Conservation (phyloP, 73 alveolate genomes). For the Paramecium tetraurelia region DNA sequence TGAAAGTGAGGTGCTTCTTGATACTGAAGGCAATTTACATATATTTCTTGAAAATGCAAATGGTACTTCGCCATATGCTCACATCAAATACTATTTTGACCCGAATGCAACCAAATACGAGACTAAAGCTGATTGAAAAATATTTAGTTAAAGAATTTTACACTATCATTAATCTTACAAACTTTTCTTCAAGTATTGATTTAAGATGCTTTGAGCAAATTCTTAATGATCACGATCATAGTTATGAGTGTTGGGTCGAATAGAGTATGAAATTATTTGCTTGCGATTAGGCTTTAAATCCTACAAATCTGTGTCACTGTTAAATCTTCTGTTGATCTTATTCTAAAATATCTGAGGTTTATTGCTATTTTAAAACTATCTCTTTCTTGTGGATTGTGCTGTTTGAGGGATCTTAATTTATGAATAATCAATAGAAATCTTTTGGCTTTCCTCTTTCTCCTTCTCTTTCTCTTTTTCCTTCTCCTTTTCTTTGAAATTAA, state of each 20-base stretch:
- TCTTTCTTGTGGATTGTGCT: background rate
- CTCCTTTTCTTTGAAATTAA: background rate
- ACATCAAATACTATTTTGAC: constrained; percentile 64
- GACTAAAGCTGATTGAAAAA: constrained; percentile 56
- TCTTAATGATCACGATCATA: background rate
- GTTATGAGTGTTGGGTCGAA: background rate
- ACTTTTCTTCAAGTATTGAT: background rate
- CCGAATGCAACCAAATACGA: constrained; percentile 54
- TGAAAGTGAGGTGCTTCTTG: constrained; percentile 87
- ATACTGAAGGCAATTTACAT: constrained; percentile 90
- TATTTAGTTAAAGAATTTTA: background rate
- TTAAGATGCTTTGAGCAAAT: background rate
- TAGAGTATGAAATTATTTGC: background rate
- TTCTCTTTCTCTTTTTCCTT: background rate
- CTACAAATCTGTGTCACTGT: background rate
- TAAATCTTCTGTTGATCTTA: background rate
- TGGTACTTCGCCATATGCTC: constrained; percentile 95
- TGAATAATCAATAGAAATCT: background rate
- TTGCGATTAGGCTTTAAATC: background rate
- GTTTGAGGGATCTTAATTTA: background rate
- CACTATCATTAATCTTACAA: background rate
- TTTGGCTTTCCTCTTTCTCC: background rate
- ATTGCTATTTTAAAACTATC: background rate
- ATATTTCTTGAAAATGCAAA: constrained; percentile 88
- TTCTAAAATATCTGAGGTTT: background rate